phyloP scores from a whole-genome alignment of 2,329 filamentous ascomycete genomes.

The Pseudogymnoascus sp. region DNA sequence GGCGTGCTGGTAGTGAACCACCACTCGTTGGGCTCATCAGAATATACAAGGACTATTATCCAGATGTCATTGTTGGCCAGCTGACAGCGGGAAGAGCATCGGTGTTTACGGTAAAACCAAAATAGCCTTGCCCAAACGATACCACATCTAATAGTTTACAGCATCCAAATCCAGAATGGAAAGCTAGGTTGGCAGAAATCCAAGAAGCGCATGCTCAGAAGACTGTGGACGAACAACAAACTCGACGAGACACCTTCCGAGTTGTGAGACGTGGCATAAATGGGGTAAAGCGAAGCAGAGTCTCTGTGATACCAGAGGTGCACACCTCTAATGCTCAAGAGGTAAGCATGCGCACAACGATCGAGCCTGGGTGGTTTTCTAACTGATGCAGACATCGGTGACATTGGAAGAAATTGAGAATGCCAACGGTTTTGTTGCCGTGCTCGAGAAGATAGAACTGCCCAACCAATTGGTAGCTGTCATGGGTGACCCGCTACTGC shows the following conservation, averaged over 20 bases:
- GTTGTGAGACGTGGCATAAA: slow-evolving; percentile 48
- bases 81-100: slow-evolving; percentile 53
- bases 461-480: slow-evolving; percentile 77
- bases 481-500: slow-evolving; percentile 66
- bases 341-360: slow-evolving; percentile 32
- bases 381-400: slow-evolving; percentile 44
- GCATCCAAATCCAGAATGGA: slow-evolving; percentile 74
- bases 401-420: slow-evolving; percentile 74
- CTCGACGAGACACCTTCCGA: slow-evolving; percentile 51
- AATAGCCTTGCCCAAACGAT: background rate
- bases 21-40: slow-evolving; percentile 66
- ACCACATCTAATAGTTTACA: slow-evolving; percentile 32
- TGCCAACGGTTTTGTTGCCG: slow-evolving; percentile 61
- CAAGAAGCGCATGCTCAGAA: slow-evolving; percentile 51
- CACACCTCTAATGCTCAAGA: slow-evolving; percentile 69
- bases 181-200: slow-evolving; percentile 57
- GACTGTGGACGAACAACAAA: slow-evolving; percentile 35
- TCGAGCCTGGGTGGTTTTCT: slow-evolving; percentile 24
- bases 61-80: slow-evolving; percentile 75
- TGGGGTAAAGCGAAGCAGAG: slow-evolving; percentile 40
- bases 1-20: slow-evolving; percentile 64
- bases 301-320: slow-evolving; percentile 56
- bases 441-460: slow-evolving; percentile 69
- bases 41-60: slow-evolving; percentile 87
- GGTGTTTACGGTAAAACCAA: slow-evolving; percentile 48